Evolutionary conservation across 2,329 filamentous ascomycete species (phyloP).

Genomic region (Pseudocercospora crystallina): DNA sequence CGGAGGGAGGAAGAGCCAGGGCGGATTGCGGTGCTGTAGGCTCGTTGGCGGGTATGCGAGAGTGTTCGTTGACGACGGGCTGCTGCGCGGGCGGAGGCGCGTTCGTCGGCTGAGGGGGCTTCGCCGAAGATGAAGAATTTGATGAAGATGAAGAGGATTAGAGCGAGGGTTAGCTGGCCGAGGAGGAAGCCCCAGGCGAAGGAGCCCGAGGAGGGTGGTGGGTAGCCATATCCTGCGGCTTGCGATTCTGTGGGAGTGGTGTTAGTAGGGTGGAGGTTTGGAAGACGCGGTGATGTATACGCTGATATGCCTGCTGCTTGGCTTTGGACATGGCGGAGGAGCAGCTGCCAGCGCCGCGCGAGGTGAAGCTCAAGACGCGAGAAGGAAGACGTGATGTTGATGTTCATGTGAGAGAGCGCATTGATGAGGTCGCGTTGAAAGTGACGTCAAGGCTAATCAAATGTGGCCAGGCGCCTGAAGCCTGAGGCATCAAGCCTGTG

Average conservation of each 20-base stretch:
- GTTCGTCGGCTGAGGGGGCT: conserved; percentile 77
- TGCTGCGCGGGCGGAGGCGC: conserved; percentile 71
- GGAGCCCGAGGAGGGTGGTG: conserved; percentile 47
- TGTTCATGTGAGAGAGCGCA: too few relatives aligned
- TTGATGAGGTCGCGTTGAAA: too few relatives aligned
- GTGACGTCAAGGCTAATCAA: too few relatives aligned
- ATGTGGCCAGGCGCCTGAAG: too few relatives aligned
- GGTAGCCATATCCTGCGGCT: conserved; percentile 18
- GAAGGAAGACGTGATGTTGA: too few relatives aligned
- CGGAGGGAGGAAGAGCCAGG: conserved; percentile 20
- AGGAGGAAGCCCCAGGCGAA: conserved; percentile 93
- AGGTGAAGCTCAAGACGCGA: too few relatives aligned
- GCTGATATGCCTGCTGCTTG: conserved; percentile 34
- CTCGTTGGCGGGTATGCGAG: conserved; percentile 58
- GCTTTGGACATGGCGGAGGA: conserved; percentile 34
- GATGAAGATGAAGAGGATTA: conserved; percentile 92
- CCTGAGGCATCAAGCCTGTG: too few relatives aligned
- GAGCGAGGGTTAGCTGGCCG: conserved; percentile 86
- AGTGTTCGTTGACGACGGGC: conserved; percentile 72
- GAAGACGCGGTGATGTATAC: conserved; percentile 12
- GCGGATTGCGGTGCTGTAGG: conserved; percentile 29
- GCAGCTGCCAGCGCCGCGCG: conserved; percentile 9
- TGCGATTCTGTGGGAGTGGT: conserved; percentile 17
- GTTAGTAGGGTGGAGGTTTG: neutral
- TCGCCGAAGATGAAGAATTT: conserved; percentile 99